Base-by-base conservation (phyloP, 2,329 filamentous ascomycete species). In the Immersiporthe knoxdaviesiana region DNA sequence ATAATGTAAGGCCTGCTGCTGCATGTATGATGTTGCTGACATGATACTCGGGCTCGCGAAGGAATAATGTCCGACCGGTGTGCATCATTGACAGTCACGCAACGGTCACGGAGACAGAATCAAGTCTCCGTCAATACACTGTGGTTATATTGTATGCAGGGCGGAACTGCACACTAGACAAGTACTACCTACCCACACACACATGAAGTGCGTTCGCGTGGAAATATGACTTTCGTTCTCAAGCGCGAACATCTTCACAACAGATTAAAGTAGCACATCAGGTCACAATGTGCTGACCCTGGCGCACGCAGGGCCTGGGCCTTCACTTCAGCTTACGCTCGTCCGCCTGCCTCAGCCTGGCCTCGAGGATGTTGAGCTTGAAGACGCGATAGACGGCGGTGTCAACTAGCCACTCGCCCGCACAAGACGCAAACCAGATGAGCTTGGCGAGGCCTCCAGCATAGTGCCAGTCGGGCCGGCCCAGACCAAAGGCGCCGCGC, bases 401-500 rank as follows among this genome's bases (percentile, higher is more conserved):
- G n/a, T 72, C 70, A n/a, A 44, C 2, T 30, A 70, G 24, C 70
- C 70, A 72, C 63, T 72, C 70, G 27, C 70, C 70, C 5, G 68
- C 6, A 8, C 30, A 68, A 1, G 68, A 52, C 3, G 62, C 70
- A 14, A 61, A 32, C 70, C 70, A 72, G 3, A 65, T 14, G 16
- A 35, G 1, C 37, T 32, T 60, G 2, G 70, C 63, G 39, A 68
- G 21, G 18, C 70, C 70, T 2, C 70, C 70, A 14, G 64, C 67
- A 39, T 70, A 72, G 21, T 72, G 70, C 70, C 70, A 72, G 30
- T 72, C 70, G 11, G 70, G 68, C 52, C 70, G 56, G 12, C 70
- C 69, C 21, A 70, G 32, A 1, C 67, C 70, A 10, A 71, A 30
- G 0, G 63, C 0, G 14, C 67, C 70, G 18, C 70, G 60, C 16